Evolutionary conservation across 108 stramenopile species (phyloP), one percentile per base, ranked within the genome.

Genomic region (Conticribra weissflogii): DNA sequence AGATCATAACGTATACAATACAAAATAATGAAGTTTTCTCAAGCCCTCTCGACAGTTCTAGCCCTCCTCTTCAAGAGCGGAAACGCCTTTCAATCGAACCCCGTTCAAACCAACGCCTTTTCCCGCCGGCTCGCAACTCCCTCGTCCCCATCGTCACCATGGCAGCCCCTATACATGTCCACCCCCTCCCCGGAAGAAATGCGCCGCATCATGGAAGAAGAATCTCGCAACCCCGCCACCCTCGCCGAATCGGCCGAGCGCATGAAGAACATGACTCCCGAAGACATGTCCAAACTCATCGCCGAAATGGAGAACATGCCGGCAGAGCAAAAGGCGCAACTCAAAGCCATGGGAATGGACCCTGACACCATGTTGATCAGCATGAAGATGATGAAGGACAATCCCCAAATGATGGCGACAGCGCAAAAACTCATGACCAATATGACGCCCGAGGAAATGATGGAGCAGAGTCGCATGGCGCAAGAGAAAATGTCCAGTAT

Each of bases 341-440:
- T 89, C 17, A 87, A 89, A 70, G 78, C 63, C 36, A 41, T 32
- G 79, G 85, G 85, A 4, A 87, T 87, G 85, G 83, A 90, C 66
- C 86, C 98, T 17, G 96, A 98, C 59, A 95, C 93, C 0, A 87
- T 90, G 88, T 71, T 79, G 14, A 59, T 81, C 18, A 79, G 82
- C n/a, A 81, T 89, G 86, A 68, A 83, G 63, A 85, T 87, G 83
- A 89, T 89, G 88, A 85, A 80, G 28, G 79, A 84, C 5, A 90
- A 86, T 63, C 88, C 88, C 34, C 33, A 71, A 60, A 90, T 90
- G 86, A 81, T 87, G 71, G 68, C 66, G 24, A 73, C 66, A 2
- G 83, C 81, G 12, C 76, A 78, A 77, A 82, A 90, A 34, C 63
- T 90, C 7, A 90, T 90, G 88, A 50, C 71, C 33, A 82, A 64